Evolutionary conservation across 192 early-diverging fungal genomes (phyloP).

Genomic region (Backusella morwellensis): DNA sequence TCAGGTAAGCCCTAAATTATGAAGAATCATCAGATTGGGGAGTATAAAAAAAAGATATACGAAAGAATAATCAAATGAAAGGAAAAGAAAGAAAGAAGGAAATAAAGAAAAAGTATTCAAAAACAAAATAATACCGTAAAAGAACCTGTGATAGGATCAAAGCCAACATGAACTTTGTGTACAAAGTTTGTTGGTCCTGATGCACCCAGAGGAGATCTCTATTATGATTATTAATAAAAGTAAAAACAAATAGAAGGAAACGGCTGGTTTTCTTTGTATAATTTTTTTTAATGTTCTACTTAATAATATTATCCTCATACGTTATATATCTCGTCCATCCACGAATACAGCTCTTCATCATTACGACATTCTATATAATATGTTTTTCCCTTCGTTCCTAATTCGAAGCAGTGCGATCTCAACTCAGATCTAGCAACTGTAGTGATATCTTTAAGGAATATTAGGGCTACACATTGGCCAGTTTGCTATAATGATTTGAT

Average conservation of each 20-base stretch:
- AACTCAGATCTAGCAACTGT: conserved; percentile 84
- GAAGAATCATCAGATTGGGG: neutral
- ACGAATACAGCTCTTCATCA: conserved; percentile 96
- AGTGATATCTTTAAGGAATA: conserved; percentile 91
- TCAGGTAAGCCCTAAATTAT: conserved; percentile 80
- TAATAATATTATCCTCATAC: conserved; percentile 39
- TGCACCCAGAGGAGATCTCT: conserved; percentile 73
- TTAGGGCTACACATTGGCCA: conserved; percentile 82
- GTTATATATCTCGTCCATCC: conserved; percentile 98
- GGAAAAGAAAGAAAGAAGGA: neutral
- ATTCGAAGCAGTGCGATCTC: conserved; percentile 92
- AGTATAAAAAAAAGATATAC: neutral
- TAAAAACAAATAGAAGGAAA: neutral
- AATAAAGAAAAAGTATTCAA: neutral
- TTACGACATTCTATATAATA: conserved; percentile 92
- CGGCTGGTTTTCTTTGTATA: neutral
- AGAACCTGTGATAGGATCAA: conserved; percentile 60
- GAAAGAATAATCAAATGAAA: neutral
- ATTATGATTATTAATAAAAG: neutral
- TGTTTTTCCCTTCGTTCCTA: conserved; percentile 86
- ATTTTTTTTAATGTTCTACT: neutral
- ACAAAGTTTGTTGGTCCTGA: conserved; percentile 85
- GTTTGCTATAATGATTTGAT: conserved; percentile 56
- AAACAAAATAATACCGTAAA: conserved; percentile 48
- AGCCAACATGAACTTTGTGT: conserved; percentile 78